A percentile compares a stretch with the other conserved stretches of the same genome.
Evolutionary conservation across 2,329 filamentous ascomycete species (phyloP).

Genomic region (Fusarium zealandicum): DNA sequence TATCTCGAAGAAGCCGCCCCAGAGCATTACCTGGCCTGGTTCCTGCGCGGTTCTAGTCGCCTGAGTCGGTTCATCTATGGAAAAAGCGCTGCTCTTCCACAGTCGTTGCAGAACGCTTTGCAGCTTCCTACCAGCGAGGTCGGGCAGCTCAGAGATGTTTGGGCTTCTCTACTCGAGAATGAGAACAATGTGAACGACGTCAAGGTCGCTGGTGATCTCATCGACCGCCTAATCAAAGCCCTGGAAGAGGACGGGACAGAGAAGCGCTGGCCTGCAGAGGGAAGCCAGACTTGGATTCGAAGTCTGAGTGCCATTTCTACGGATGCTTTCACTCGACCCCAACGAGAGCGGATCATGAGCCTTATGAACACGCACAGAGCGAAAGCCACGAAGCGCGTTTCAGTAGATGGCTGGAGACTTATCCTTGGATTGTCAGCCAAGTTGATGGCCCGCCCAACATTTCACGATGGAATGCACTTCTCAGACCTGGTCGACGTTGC

Average conservation of each 20-base stretch:
- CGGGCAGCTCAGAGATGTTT: constrained; percentile 35
- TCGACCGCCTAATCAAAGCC: constrained; percentile 44
- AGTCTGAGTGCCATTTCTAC: constrained; percentile 46
- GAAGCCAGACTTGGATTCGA: constrained; percentile 43
- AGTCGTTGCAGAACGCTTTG: constrained; percentile 38
- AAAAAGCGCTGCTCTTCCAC: constrained; percentile 37
- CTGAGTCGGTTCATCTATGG: constrained; percentile 42
- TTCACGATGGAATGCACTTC: constrained; percentile 57
- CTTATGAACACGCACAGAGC: constrained; percentile 42
- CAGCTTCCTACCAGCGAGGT: constrained; percentile 25
- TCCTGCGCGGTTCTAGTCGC: constrained; percentile 44
- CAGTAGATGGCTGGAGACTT: constrained; percentile 45
- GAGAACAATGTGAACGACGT: constrained; percentile 49
- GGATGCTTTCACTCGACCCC: constrained; percentile 51
- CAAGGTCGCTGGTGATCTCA: constrained; percentile 43
- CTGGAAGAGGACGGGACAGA: constrained; percentile 42
- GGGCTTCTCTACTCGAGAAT: constrained; percentile 46
- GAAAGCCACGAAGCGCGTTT: constrained; percentile 38
- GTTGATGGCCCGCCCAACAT: constrained; percentile 59
- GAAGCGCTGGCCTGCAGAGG: constrained; percentile 44
- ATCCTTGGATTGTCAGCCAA: constrained; percentile 57
- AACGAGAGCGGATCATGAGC: constrained; percentile 54
- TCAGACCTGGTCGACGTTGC: constrained; percentile 46
- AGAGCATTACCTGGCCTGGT: constrained; percentile 48
- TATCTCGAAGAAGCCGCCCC: constrained; percentile 40